phyloP scores from a whole-genome alignment of 208 protist species.

The Trypanosoma cruzi region DNA sequence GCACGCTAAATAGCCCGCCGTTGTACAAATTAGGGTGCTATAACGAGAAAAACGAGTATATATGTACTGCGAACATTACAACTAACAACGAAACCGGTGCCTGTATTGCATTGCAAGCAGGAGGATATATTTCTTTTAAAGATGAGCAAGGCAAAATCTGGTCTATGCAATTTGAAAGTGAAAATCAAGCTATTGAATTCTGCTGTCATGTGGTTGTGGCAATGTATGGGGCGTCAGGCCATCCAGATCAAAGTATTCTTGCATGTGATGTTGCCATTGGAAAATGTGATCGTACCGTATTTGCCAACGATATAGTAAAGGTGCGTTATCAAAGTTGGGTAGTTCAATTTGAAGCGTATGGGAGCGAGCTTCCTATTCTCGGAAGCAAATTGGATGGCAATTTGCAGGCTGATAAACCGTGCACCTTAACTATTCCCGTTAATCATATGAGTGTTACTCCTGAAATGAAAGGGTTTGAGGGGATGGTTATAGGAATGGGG shows the following conservation, averaged over 20 bases:
- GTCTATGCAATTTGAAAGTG: slow-evolving; percentile 63
- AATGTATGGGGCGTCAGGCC: slow-evolving; percentile 69
- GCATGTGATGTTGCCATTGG: slow-evolving; percentile 50
- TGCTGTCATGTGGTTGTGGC: slow-evolving; percentile 63
- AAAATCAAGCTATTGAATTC: slow-evolving; percentile 48
- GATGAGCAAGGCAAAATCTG: slow-evolving; percentile 64
- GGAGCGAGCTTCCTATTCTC: slow-evolving; percentile 43
- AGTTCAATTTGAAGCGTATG: slow-evolving; percentile 38
- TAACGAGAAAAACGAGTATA: slow-evolving; percentile 62
- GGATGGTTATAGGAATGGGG: slow-evolving; percentile 70
- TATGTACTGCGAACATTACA: slow-evolving; percentile 65
- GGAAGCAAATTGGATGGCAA: slow-evolving; percentile 71
- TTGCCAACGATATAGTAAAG: slow-evolving; percentile 60
- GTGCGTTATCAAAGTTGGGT: slow-evolving; percentile 64
- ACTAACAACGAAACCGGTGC: slow-evolving; percentile 70
- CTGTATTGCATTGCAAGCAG: slow-evolving; percentile 52
- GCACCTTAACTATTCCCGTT: slow-evolving; percentile 47
- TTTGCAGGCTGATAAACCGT: slow-evolving; percentile 35
- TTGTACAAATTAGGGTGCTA: slow-evolving; percentile 82
- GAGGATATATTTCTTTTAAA: slow-evolving; percentile 66
- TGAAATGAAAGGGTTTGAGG: slow-evolving; percentile 81
- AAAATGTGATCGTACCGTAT: slow-evolving; percentile 48
- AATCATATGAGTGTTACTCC: slow-evolving; percentile 62
- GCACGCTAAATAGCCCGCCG: slow-evolving; percentile 33
- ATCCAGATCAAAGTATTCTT: slow-evolving; percentile 54